Percentiles rank a stretch among this genome's conserved stretches.
Conservation (phyloP, 768 basidiomycete genomes). For the Russula dissimulans region DNA sequence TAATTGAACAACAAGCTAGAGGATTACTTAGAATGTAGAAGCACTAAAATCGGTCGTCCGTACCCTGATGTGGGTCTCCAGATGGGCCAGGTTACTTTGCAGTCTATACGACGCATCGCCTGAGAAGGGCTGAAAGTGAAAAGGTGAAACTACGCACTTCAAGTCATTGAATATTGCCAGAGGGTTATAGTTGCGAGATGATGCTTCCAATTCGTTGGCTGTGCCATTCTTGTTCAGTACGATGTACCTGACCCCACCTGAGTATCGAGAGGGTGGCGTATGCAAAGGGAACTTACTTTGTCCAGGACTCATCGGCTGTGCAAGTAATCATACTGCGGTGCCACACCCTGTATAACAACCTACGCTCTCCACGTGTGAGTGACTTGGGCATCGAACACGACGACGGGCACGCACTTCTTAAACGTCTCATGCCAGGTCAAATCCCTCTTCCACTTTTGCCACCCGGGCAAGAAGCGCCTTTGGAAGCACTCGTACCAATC, state of each 20-base stretch:
- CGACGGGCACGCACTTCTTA: slow-evolving; percentile 42
- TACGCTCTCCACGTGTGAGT: slow-evolving; percentile 25
- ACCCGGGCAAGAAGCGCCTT: slow-evolving; percentile 67
- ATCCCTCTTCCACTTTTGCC: slow-evolving; percentile 60
- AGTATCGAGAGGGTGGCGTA: neutral
- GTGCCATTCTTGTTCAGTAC: slow-evolving; percentile 68
- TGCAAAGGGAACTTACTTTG: slow-evolving; percentile 40
- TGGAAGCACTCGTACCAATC: slow-evolving; percentile 75
- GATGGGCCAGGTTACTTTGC: slow-evolving; percentile 58
- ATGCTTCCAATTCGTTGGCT: slow-evolving; percentile 58
- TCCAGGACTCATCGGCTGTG: slow-evolving; percentile 76
- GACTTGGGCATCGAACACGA: neutral
- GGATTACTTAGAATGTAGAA: neutral
- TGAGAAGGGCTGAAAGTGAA: neutral
- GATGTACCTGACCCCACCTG: slow-evolving; percentile 44
- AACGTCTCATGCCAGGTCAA: slow-evolving; percentile 55
- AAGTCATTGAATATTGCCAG: slow-evolving; percentile 60
- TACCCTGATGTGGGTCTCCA: slow-evolving; percentile 60
- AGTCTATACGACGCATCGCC: slow-evolving; percentile 32
- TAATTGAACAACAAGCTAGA: slow-evolving; percentile 58
- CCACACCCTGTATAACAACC: slow-evolving; percentile 54
- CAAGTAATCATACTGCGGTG: slow-evolving; percentile 63
- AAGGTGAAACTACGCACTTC: slow-evolving; percentile 42
- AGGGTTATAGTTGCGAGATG: slow-evolving; percentile 63
- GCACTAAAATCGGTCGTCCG: slow-evolving; percentile 20